Evolutionary conservation across 2,329 filamentous ascomycete genomes (phyloP).

Genomic region (Ophiostoma ips): DNA sequence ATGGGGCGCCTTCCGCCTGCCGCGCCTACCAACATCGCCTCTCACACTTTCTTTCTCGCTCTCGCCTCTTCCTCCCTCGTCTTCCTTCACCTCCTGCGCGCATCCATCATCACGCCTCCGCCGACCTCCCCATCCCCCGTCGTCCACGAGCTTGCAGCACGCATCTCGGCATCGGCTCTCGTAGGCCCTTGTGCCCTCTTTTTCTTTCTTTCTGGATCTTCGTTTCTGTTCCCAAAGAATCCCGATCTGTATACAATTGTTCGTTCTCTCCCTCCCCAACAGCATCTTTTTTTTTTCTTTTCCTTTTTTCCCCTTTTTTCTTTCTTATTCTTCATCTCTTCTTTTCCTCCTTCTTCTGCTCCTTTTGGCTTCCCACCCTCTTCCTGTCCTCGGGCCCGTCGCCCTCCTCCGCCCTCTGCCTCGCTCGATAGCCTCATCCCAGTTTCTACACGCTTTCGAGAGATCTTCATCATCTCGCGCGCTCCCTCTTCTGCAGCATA

Average conservation of each 20-base stretch:
- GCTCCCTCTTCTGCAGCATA: background rate
- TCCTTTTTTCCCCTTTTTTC: slow-evolving; percentile 27
- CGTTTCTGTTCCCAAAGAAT: slow-evolving; percentile 1
- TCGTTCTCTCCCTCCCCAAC: slow-evolving; percentile 10
- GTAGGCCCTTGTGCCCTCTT: too few relatives aligned
- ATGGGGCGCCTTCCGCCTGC: background rate
- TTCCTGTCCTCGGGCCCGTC: background rate
- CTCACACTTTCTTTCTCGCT: background rate
- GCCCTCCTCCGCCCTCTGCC: background rate
- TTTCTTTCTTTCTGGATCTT: background rate
- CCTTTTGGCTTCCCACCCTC: background rate
- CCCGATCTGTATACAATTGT: slow-evolving; percentile 7
- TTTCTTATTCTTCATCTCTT: slow-evolving; percentile 7
- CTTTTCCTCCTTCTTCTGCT: background rate
- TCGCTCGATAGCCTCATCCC: background rate
- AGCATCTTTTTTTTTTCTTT: slow-evolving; percentile 9
- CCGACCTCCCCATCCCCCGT: background rate
- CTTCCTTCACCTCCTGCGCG: background rate
- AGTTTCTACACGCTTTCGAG: too few relatives aligned
- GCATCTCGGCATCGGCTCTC: background rate
- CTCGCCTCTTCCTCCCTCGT: background rate
- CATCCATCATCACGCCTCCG: slow-evolving; percentile 1
- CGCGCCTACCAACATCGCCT: background rate
- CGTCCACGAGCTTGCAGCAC: background rate
- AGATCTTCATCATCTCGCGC: background rate